A percentile compares a stretch with the other conserved stretches of the same genome.
These are phyloP conservation scores for Didymella segeticola DNA, from an alignment of 2,329 filamentous ascomycete species.

Conservation along the genomic window DNA sequence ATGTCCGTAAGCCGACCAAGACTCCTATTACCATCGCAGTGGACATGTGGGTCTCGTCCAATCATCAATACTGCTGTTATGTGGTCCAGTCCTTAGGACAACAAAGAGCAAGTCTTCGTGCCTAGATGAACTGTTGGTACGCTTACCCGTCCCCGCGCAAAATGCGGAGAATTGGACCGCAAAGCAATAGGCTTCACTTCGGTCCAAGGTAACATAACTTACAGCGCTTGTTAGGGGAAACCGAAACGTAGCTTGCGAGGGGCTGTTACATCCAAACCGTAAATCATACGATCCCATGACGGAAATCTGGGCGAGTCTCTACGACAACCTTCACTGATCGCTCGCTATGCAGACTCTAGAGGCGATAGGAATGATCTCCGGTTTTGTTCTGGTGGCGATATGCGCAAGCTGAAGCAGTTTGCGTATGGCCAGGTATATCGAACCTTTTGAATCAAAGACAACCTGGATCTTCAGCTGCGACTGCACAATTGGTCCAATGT, in stretches of 20 bases:
- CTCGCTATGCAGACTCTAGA: not conserved
- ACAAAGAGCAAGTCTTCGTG: constrained; percentile 4
- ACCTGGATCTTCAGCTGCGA: not conserved
- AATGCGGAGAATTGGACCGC: not conserved
- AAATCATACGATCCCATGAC: not conserved
- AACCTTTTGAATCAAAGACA: too few species aligned
- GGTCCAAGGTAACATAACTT: not conserved
- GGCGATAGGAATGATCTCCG: not conserved
- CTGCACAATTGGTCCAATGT: not conserved
- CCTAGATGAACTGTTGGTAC: not conserved
- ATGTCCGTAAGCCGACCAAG: not conserved
- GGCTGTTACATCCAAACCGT: not conserved
- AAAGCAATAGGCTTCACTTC: not conserved
- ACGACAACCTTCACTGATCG: not conserved
- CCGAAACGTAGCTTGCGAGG: not conserved
- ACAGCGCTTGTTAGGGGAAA: not conserved
- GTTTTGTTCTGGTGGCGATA: not conserved
- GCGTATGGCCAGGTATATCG: not conserved
- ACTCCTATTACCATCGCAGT: not conserved
- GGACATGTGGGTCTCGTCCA: not conserved
- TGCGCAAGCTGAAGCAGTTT: not conserved
- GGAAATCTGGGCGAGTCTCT: not conserved
- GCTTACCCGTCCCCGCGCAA: not conserved
- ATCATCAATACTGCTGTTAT: not conserved
- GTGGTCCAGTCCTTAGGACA: not conserved